Evolutionary conservation across 148 eudicot genomes (phyloP).

Genomic region (Amaranthus palmeri): DNA sequence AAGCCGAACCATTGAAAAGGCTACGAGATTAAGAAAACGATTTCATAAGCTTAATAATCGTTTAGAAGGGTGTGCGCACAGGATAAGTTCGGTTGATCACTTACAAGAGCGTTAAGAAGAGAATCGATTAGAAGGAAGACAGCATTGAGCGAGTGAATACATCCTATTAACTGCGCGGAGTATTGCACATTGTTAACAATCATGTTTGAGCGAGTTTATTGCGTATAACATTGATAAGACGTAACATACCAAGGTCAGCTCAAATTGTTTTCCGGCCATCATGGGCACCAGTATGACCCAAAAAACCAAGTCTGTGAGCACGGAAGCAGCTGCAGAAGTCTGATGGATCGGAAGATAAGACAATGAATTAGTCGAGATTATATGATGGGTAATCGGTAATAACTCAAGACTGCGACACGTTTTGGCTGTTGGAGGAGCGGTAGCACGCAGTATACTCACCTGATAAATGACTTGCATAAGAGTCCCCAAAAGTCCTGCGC

Average conservation of each 20-base stretch:
- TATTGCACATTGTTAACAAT: not conserved
- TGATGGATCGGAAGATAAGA: constrained; percentile 21
- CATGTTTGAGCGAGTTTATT: no score
- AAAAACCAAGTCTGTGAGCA: constrained; percentile 76
- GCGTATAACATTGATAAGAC: not conserved
- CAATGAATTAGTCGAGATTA: constrained; percentile 2
- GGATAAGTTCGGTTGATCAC: constrained; percentile 10
- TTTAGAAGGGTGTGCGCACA: not conserved
- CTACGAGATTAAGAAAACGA: constrained; percentile 32
- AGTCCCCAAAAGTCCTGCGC: constrained; percentile 42
- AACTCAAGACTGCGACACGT: not conserved
- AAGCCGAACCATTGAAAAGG: constrained; percentile 71
- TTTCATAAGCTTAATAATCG: not conserved
- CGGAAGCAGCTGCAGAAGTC: constrained; percentile 76
- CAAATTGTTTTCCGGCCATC: constrained; percentile 47
- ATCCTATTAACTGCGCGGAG: constrained; percentile 52
- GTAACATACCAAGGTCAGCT: constrained; percentile 59
- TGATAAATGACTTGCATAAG: constrained; percentile 58
- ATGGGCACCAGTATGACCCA: constrained; percentile 75
- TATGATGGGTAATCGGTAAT: not conserved
- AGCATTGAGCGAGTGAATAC: constrained; percentile 73
- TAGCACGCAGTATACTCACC: constrained; percentile 26
- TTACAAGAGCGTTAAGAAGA: constrained; percentile 56
- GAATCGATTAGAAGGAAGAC: constrained; percentile 69
- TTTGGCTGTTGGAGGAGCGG: not conserved